phyloP scores from a whole-genome alignment of 495 filamentous ascomycete species.

The Cercophora scortea region DNA sequence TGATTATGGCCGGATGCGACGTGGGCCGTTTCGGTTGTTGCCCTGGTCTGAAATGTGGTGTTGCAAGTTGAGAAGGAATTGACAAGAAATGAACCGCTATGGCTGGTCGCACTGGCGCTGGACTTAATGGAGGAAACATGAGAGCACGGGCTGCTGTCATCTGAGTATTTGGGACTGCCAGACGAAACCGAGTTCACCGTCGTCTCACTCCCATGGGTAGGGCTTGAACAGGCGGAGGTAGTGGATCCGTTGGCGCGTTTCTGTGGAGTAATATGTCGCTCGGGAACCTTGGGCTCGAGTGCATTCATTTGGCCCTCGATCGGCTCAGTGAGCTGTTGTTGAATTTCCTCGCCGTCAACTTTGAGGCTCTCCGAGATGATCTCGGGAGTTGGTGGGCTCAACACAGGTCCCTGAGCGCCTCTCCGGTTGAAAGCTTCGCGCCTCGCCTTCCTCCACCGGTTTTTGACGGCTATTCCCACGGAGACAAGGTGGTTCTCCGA shows the following conservation, averaged over 20 bases:
- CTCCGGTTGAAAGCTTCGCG: neutral
- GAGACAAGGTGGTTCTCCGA: neutral
- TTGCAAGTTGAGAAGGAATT: neutral
- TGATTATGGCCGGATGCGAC: too few species aligned
- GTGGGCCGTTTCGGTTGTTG: too few species aligned
- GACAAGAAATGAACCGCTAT: too few species aligned
- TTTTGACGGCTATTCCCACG: neutral
- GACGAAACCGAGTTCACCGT: constrained; percentile 4
- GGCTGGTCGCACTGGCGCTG: neutral
- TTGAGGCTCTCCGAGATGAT: too few species aligned
- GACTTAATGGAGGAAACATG: neutral
- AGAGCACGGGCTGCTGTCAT: neutral
- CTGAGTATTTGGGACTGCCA: constrained; percentile 6
- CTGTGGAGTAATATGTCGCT: neutral
- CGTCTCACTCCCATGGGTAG: constrained; percentile 11
- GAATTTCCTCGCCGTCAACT: too few species aligned
- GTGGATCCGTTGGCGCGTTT: neutral
- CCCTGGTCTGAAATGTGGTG: neutral
- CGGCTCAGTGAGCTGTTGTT: too few species aligned
- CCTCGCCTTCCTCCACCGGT: neutral
- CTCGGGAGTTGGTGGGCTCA: too few species aligned
- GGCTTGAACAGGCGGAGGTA: constrained; percentile 2
- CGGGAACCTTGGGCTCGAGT: neutral
- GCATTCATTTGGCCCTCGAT: too few species aligned
- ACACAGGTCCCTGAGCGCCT: neutral